Evolutionary conservation across 306 rosid genomes (phyloP).

Genomic region (Carpinus fangiana): DNA sequence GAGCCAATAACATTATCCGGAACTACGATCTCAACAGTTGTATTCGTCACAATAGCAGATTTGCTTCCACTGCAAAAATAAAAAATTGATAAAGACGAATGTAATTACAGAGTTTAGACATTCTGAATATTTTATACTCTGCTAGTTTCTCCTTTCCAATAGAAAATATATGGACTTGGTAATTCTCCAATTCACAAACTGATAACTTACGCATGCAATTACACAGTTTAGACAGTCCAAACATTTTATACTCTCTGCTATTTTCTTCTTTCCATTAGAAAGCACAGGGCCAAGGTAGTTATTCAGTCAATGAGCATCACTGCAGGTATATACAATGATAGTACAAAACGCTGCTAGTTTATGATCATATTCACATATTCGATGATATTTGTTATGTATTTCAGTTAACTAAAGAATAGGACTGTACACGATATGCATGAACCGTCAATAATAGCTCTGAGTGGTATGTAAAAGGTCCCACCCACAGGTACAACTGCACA

Average conservation of each 20-base stretch:
- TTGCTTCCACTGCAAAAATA: conserved; percentile 72
- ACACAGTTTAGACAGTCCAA: neutral
- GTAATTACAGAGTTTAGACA: neutral
- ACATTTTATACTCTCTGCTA: neutral
- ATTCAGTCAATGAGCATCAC: neutral
- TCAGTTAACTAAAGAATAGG: conserved; percentile 1
- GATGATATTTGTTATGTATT: conserved; percentile 6
- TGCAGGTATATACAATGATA: conserved; percentile 20
- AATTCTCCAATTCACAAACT: neutral
- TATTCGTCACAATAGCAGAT: conserved; percentile 90
- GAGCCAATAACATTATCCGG: conserved; percentile 81
- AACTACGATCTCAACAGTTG: conserved; percentile 86
- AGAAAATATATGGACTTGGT: neutral
- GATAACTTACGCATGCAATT: neutral
- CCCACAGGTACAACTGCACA: neutral
- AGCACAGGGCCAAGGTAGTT: conserved; percentile 1
- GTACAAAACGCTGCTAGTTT: conserved; percentile 12
- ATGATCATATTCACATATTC: conserved; percentile 15
- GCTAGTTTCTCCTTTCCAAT: too few relatives aligned
- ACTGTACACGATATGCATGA: neutral
- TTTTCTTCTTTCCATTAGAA: neutral
- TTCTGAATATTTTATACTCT: too few relatives aligned
- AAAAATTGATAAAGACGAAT: neutral
- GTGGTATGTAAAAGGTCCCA: neutral
- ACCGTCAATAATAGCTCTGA: neutral